phyloP scores from a whole-genome alignment of 179 eudicot genomes.

The Sideroxylon spinosum region DNA sequence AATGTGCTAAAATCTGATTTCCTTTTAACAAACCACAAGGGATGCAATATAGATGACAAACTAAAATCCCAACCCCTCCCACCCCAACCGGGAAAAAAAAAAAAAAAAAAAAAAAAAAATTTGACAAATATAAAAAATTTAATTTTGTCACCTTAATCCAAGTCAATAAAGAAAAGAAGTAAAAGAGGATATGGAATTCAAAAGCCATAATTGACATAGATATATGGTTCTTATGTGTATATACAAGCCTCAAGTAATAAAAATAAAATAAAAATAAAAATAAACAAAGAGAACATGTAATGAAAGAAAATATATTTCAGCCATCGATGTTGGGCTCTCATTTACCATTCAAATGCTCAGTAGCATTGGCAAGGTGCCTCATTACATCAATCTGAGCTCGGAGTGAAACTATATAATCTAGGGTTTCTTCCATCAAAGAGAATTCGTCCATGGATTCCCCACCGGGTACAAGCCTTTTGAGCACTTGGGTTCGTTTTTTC shows the following conservation, averaged over 20 bases:
- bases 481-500: conserved; percentile 52
- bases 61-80: too few relatives aligned
- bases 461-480: conserved; percentile 65
- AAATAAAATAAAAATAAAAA: neutral
- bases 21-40: neutral
- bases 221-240: neutral
- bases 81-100: too few relatives aligned
- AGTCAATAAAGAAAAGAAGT: conserved; percentile 6
- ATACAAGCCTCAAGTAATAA: neutral
- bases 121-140: neutral
- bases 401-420: conserved; percentile 62
- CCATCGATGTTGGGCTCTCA: conserved; percentile 6
- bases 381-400: conserved; percentile 73
- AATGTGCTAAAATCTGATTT: neutral
- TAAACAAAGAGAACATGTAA: neutral
- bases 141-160: neutral
- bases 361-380: conserved; percentile 50
- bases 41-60: neutral
- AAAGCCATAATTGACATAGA: conserved; percentile 8
- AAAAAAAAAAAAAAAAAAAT: neutral
- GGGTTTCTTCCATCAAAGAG: conserved; percentile 56
- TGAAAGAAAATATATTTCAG: neutral
- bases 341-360: conserved; percentile 18
- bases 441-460: conserved; percentile 61
- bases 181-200: neutral